Conservation (phyloP, 805 yeast species). For the Brettanomyces naardenensis region DNA sequence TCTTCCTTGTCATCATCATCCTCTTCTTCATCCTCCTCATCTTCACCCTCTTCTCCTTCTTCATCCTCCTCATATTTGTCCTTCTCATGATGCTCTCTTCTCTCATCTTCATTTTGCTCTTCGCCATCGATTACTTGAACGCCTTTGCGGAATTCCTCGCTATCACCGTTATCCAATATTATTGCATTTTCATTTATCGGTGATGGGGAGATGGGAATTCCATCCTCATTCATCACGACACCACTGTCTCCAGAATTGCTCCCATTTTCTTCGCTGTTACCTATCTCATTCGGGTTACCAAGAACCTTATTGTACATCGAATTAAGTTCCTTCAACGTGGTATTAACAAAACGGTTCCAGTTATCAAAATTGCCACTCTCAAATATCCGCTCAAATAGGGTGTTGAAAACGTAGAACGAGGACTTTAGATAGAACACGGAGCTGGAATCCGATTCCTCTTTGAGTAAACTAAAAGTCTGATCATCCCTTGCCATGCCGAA, state of each 20-base stretch:
- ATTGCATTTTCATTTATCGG: constrained; percentile 23
- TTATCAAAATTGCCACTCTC: constrained; percentile 16
- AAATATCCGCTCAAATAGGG: constrained; percentile 25
- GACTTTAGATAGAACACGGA: constrained; percentile 24
- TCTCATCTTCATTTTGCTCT: constrained; percentile 18
- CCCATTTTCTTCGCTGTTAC: constrained; percentile 5
- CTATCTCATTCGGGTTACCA: constrained; percentile 35
- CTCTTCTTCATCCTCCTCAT: constrained; percentile 12
- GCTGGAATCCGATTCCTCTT: constrained; percentile 20
- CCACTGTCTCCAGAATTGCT: not conserved
- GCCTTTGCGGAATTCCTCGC: constrained; percentile 36
- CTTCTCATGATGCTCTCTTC: constrained; percentile 6
- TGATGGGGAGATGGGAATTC: constrained; percentile 10
- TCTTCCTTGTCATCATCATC: constrained; percentile 15
- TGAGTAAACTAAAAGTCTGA: constrained; percentile 23
- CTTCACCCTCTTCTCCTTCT: constrained; percentile 12
- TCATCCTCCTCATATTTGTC: not conserved
- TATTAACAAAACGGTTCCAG: constrained; percentile 47
- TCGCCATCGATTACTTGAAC: constrained; percentile 20
- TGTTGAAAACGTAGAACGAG: constrained; percentile 24
- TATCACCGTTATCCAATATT: constrained; percentile 31
- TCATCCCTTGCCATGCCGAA: constrained; percentile 27
- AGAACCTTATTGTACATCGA: constrained; percentile 50
- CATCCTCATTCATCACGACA: constrained; percentile 4
- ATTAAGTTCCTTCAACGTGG: constrained; percentile 41